These are phyloP conservation scores for Saturnispora zaruensis DNA, from an alignment of 805 yeast species.

Conservation along the genomic window DNA sequence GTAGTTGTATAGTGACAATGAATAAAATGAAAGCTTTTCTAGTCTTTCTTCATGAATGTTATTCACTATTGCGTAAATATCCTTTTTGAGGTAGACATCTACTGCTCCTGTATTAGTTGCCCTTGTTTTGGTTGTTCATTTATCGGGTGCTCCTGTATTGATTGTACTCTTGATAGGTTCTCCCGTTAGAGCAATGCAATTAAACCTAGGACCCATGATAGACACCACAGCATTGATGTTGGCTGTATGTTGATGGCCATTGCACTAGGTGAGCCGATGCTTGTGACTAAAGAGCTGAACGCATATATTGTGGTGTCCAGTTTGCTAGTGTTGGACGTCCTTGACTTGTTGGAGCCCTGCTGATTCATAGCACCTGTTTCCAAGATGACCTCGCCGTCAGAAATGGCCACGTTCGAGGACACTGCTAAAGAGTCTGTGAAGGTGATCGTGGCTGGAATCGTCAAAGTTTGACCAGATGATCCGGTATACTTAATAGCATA, in stretches of 20 bases:
- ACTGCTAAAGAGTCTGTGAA: slow-evolving; percentile 13
- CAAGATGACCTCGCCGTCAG: slow-evolving; percentile 25
- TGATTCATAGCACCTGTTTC: slow-evolving; percentile 11
- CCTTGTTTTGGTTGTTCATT: too few species aligned
- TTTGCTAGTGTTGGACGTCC: background rate
- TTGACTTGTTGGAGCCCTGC: background rate
- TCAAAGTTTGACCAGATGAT: slow-evolving; percentile 23
- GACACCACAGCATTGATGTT: background rate
- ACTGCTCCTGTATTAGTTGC: too few species aligned
- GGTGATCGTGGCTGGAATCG: slow-evolving; percentile 16
- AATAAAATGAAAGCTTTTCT: too few species aligned
- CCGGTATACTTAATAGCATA: slow-evolving; percentile 21
- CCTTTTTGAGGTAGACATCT: too few species aligned
- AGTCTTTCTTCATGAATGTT: too few species aligned
- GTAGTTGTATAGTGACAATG: background rate
- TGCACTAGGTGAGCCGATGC: background rate
- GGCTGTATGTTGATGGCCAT: background rate
- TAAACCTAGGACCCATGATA: slow-evolving; percentile 3
- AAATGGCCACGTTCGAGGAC: slow-evolving; percentile 18
- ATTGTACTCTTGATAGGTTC: too few species aligned
- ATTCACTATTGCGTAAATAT: too few species aligned
- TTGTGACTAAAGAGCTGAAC: slow-evolving; percentile 11
- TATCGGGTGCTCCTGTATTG: too few species aligned
- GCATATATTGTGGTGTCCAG: slow-evolving; percentile 11
- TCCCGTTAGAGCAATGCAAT: background rate